A percentile compares a stretch with the other conserved stretches of the same genome.
Conservation (phyloP, 116 monocot genomes). For the Iris pallida region DNA sequence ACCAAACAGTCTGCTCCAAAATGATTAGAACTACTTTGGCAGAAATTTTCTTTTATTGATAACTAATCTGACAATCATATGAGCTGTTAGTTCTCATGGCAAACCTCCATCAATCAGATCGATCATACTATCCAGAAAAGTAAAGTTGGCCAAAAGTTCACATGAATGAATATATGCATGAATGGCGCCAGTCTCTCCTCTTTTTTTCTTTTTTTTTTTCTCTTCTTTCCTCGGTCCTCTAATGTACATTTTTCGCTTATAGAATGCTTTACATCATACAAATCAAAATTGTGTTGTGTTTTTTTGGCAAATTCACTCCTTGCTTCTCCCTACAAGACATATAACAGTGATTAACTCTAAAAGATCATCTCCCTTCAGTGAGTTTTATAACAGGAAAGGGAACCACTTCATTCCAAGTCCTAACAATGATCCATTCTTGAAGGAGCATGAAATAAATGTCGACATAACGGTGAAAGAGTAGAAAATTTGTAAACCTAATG, state of each 20-base stretch:
- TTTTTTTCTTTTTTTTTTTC: conserved; percentile 4
- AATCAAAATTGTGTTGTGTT: conserved; percentile 49
- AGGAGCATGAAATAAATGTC: too few species aligned
- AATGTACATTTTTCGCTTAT: conserved; percentile 36
- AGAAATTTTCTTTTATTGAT: too few species aligned
- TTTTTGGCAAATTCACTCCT: conserved; percentile 11
- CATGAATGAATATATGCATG: conserved; percentile 25
- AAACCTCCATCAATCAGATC: neutral
- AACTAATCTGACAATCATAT: too few species aligned
- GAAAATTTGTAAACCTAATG: neutral
- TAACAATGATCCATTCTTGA: too few species aligned
- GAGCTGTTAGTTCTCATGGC: too few species aligned
- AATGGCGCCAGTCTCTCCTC: conserved; percentile 9
- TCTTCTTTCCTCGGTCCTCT: conserved; percentile 7
- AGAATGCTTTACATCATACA: conserved; percentile 40
- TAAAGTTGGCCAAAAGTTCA: conserved; percentile 3
- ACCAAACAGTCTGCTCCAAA: too few species aligned
- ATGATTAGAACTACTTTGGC: too few species aligned
- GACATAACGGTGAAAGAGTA: neutral
- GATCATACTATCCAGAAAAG: neutral
- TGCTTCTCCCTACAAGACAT: neutral
- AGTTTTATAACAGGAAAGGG: too few species aligned
- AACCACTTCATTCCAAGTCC: too few species aligned
- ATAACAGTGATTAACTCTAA: neutral
- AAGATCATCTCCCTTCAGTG: neutral